A percentile compares a stretch with the other conserved stretches of the same genome.
Evolutionary conservation across 306 rosid genomes (phyloP).

Genomic region (Purshia tridentata): DNA sequence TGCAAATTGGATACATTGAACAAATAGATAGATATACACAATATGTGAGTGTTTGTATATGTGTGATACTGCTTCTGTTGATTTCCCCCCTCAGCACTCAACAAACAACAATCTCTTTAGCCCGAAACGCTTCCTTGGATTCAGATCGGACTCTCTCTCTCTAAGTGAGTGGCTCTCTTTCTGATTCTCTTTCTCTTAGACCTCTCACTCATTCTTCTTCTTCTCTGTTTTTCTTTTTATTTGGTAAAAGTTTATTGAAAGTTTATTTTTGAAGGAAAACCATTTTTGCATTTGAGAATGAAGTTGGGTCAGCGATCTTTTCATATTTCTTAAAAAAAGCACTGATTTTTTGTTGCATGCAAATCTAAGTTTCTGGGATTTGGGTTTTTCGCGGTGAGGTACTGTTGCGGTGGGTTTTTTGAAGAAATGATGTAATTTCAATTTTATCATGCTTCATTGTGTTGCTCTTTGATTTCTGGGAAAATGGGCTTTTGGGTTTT

Average conservation of each 20-base stretch:
- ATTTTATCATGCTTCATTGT: background rate
- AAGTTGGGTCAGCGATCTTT: slow-evolving; percentile 2
- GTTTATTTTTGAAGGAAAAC: background rate
- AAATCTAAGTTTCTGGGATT: slow-evolving; percentile 10
- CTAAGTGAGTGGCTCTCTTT: slow-evolving; percentile 20
- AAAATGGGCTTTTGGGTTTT: background rate
- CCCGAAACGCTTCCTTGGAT: slow-evolving; percentile 3
- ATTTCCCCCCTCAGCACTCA: background rate
- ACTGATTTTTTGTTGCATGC: slow-evolving; percentile 21
- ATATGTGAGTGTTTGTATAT: background rate
- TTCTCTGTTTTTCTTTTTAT: background rate
- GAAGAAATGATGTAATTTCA: background rate
- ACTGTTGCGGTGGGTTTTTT: background rate
- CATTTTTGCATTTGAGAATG: slow-evolving; percentile 11
- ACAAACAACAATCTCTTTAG: background rate
- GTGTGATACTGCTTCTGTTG: background rate
- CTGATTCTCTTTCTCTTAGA: background rate
- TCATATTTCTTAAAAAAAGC: background rate
- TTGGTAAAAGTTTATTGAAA: background rate
- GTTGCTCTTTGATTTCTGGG: slow-evolving; percentile 10
- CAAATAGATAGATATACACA: background rate
- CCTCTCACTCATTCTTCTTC: slow-evolving; percentile 5
- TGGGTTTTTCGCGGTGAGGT: slow-evolving; percentile 4
- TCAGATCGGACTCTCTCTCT: slow-evolving; percentile 18
- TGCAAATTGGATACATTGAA: slow-evolving; percentile 2